Evolutionary conservation across 108 stramenopile genomes (phyloP).

Genomic region (Nitzschia palea): DNA sequence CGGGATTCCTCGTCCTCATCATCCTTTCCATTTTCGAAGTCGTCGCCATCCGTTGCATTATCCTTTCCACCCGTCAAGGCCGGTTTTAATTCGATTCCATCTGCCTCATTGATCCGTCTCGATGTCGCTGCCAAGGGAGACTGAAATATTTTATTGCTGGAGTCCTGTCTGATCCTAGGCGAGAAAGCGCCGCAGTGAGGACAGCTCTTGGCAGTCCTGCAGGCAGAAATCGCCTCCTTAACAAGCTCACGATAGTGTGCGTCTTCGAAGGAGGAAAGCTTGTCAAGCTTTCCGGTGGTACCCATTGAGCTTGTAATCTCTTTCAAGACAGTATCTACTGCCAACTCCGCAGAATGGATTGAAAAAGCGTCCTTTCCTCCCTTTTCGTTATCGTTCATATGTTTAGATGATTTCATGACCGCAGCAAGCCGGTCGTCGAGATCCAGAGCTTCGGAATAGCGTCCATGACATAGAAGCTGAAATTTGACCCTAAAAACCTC

Average conservation of each 20-base stretch:
- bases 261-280: conserved; percentile 63
- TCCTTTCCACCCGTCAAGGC: conserved; percentile 48
- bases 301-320: conserved; percentile 3
- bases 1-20: conserved; percentile 28
- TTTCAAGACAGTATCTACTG: conserved; percentile 43
- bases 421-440: conserved; percentile 66
- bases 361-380: conserved; percentile 4
- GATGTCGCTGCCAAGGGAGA: conserved; percentile 41
- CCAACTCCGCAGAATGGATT: conserved; percentile 18
- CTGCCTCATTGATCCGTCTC: conserved; percentile 52
- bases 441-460: conserved; percentile 48
- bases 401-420: conserved; percentile 18
- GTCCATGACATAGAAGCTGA: conserved; percentile 57
- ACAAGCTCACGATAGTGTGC: conserved; percentile 51
- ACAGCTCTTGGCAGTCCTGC: conserved; percentile 68
- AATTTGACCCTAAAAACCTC: conserved; percentile 65
- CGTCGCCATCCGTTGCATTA: conserved; percentile 31
- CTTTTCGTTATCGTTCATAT: conserved; percentile 6
- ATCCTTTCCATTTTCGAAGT: conserved; percentile 41
- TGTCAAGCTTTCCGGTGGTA: not conserved
- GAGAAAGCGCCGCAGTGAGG: conserved; percentile 86
- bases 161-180: conserved; percentile 93
- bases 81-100: conserved; percentile 63
- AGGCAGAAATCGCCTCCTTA: conserved; percentile 67
- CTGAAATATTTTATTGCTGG: conserved; percentile 94